Percentiles rank a stretch among this genome's conserved stretches.
Conservation (phyloP, 345 rosid species). For the Citrus medica region DNA sequence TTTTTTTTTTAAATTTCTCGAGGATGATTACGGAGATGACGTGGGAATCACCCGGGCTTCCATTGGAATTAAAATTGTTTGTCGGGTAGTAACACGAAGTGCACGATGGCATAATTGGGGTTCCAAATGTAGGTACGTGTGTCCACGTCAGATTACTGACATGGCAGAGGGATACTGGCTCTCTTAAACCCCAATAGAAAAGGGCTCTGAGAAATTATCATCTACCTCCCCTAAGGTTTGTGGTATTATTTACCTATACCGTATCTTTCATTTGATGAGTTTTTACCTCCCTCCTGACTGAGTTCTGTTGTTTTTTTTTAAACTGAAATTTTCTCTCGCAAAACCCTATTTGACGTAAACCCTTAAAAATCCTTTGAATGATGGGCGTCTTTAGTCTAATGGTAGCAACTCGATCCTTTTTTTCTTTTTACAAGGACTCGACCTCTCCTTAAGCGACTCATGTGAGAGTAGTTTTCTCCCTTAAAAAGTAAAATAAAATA, state of each 20-base stretch:
- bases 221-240: not conserved
- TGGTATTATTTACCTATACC: not conserved
- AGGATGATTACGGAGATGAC: slow-evolving; percentile 17
- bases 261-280: not conserved
- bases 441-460: too few relatives aligned
- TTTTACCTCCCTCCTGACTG: not conserved
- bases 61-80: not conserved
- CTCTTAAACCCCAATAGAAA: not conserved
- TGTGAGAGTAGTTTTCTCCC: too few relatives aligned
- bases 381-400: too few relatives aligned
- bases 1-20: not conserved
- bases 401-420: too few relatives aligned
- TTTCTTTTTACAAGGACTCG: too few relatives aligned
- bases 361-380: too few relatives aligned
- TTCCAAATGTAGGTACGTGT: not conserved
- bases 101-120: slow-evolving; percentile 17
- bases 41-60: slow-evolving; percentile 26
- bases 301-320: too few relatives aligned
- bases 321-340: too few relatives aligned
- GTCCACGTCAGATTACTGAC: not conserved
- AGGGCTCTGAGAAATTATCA: not conserved
- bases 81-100: slow-evolving; percentile 14
- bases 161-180: not conserved
- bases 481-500: too few relatives aligned
- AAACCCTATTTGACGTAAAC: too few relatives aligned